These are phyloP conservation scores for Lasiodiplodia sp. DNA, from an alignment of 2,329 filamentous ascomycete species.

Conservation along the genomic window DNA sequence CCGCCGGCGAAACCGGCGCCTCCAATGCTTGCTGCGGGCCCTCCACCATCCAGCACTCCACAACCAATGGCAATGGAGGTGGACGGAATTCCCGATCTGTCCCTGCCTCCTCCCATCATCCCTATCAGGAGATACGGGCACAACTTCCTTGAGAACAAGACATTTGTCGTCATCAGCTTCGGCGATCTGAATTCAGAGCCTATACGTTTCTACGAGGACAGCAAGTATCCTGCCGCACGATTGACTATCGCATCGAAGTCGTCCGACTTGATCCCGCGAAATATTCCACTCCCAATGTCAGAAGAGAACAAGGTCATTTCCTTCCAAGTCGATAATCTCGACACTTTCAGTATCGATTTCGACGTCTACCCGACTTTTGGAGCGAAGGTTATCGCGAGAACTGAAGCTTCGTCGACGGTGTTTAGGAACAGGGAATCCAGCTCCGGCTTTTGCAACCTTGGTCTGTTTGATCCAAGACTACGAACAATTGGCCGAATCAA, in stretches of 20 bases:
- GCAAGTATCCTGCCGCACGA: slow-evolving; percentile 92
- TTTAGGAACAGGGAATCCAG: slow-evolving; percentile 80
- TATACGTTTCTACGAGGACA: slow-evolving; percentile 94
- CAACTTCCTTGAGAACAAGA: slow-evolving; percentile 98
- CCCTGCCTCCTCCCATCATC: slow-evolving; percentile 94
- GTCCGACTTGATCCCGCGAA: slow-evolving; percentile 94
- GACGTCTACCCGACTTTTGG: slow-evolving; percentile 98
- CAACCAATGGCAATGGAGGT: slow-evolving; percentile 68
- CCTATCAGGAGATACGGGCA: slow-evolving; percentile 93
- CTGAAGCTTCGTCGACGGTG: slow-evolving; percentile 85
- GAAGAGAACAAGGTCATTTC: slow-evolving; percentile 93
- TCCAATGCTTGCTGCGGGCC: slow-evolving; percentile 25
- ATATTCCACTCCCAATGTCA: slow-evolving; percentile 92
- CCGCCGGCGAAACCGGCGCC: slow-evolving; percentile 52
- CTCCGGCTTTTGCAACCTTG: slow-evolving; percentile 81
- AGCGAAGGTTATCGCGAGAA: slow-evolving; percentile 96
- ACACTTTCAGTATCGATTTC: slow-evolving; percentile 93
- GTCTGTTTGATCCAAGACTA: slow-evolving; percentile 89
- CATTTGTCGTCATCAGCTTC: slow-evolving; percentile 91
- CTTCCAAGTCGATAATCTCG: slow-evolving; percentile 93
- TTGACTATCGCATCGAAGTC: slow-evolving; percentile 96
- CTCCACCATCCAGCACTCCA: slow-evolving; percentile 44
- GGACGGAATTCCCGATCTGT: slow-evolving; percentile 90
- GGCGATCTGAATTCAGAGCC: slow-evolving; percentile 76
- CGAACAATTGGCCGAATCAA: slow-evolving; percentile 91